Evolutionary conservation across 2,329 filamentous ascomycete genomes (phyloP).

Genomic region (Myriangium duriaei): DNA sequence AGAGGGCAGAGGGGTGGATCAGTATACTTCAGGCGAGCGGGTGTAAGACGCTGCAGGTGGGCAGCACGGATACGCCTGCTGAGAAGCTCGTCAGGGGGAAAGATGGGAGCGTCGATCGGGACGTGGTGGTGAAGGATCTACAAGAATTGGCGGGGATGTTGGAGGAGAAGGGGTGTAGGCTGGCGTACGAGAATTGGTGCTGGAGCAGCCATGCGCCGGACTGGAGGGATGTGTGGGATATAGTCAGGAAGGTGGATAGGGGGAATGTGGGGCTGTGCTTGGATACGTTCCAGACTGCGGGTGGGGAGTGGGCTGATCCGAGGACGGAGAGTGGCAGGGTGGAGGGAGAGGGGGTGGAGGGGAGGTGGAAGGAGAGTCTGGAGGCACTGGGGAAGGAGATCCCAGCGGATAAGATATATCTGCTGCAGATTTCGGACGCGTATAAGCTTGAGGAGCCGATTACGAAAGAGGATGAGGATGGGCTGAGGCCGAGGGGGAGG

Average conservation of each 20-base stretch:
- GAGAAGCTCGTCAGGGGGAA: constrained; percentile 31
- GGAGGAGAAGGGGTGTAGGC: constrained; percentile 41
- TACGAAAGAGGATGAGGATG: constrained; percentile 33
- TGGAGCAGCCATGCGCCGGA: constrained; percentile 59
- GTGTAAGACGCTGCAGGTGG: constrained; percentile 57
- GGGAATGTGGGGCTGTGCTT: constrained; percentile 62
- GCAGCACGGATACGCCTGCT: constrained; percentile 49
- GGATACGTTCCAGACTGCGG: constrained; percentile 65
- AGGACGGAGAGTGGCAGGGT: constrained; percentile 45
- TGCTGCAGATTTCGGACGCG: constrained; percentile 64
- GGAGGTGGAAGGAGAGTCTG: constrained; percentile 41
- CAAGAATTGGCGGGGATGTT: constrained; percentile 51
- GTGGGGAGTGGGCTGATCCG: constrained; percentile 62
- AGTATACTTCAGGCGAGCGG: constrained; percentile 57
- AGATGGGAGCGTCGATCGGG: constrained; percentile 29
- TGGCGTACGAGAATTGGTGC: constrained; percentile 75
- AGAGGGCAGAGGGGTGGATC: constrained; percentile 53
- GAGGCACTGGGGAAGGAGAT: constrained; percentile 44
- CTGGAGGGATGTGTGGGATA: constrained; percentile 59
- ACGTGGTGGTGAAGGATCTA: constrained; percentile 48
- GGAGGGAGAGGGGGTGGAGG: constrained; percentile 9
- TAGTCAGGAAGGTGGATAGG: constrained; percentile 49
- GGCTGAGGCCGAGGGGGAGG: constrained; percentile 46
- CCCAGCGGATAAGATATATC: constrained; percentile 57
- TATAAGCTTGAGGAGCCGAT: constrained; percentile 51